Percentiles rank a stretch among this genome's conserved stretches.
Evolutionary conservation across 306 rosid genomes (phyloP).

Genomic region (Vicia faba): DNA sequence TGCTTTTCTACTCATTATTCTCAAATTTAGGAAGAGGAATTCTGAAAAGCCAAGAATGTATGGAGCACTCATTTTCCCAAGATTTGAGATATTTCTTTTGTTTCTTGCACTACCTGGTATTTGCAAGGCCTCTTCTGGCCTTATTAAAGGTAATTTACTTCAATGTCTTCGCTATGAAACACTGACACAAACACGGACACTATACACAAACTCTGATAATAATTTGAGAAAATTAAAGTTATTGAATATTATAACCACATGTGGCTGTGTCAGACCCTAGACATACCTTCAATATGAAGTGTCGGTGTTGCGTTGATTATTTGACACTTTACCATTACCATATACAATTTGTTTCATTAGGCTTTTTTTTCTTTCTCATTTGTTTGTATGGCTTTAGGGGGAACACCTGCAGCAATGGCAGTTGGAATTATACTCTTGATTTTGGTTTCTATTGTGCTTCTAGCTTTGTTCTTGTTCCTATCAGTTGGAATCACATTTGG

Average conservation of each 20-base stretch:
- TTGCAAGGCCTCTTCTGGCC: constrained; percentile 66
- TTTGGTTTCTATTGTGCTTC: constrained; percentile 50
- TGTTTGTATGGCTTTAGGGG: constrained; percentile 53
- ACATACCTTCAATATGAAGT: neutral
- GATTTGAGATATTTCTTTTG: constrained; percentile 82
- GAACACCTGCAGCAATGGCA: constrained; percentile 51
- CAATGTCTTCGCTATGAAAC: neutral
- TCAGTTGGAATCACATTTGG: constrained; percentile 85
- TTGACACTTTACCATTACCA: neutral
- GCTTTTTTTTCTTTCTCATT: constrained; percentile 3
- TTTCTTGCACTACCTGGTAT: constrained; percentile 75
- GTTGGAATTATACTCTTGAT: constrained; percentile 69
- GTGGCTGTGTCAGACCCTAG: neutral
- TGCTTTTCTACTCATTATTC: constrained; percentile 56
- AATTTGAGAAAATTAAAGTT: neutral
- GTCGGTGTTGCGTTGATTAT: neutral
- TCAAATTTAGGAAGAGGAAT: constrained; percentile 65
- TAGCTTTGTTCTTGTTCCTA: constrained; percentile 74
- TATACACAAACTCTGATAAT: neutral
- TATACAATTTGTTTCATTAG: neutral
- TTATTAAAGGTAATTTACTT: constrained; percentile 60
- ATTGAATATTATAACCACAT: neutral
- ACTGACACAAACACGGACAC: neutral
- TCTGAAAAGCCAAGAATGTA: constrained; percentile 52
- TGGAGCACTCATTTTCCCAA: constrained; percentile 83